A percentile compares a stretch with the other conserved stretches of the same genome.
phyloP scores from a whole-genome alignment of 345 rosid genomes.

The Abelmoschus esculentus region DNA sequence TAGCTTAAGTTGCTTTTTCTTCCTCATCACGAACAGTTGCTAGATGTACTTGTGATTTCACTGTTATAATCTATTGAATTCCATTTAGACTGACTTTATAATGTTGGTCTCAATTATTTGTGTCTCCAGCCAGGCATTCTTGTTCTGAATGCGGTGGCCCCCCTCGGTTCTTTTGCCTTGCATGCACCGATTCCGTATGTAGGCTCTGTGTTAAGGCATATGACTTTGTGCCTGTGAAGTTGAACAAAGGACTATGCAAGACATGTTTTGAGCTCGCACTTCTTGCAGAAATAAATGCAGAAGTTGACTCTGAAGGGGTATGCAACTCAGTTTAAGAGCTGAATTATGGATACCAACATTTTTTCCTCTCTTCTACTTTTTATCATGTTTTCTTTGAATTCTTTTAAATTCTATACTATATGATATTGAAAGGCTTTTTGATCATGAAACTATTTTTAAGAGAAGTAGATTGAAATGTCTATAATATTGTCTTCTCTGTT shows the following conservation, averaged over 20 bases:
- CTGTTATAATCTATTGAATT: background rate
- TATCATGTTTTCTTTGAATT: background rate
- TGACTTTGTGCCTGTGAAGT: background rate
- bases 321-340: background rate
- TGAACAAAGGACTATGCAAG: background rate
- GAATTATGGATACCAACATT: background rate
- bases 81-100: background rate
- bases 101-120: background rate
- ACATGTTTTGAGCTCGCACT: background rate
- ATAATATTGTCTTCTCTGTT: background rate
- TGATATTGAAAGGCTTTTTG: too few relatives aligned
- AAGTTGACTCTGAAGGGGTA: slow-evolving; percentile 4
- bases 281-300: background rate
- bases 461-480: background rate
- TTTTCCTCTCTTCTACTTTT: background rate
- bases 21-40: background rate
- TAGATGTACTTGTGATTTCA: background rate
- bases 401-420: too few relatives aligned
- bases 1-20: background rate
- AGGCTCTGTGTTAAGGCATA: background rate
- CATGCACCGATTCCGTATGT: slow-evolving; percentile 2
- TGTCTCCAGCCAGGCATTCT: slow-evolving; percentile 9
- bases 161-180: background rate
- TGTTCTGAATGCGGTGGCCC: background rate
- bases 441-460: too few relatives aligned